Percentiles rank a stretch among this genome's conserved stretches.
phyloP scores from a whole-genome alignment of 305 asterid genomes.

The Plantago rigida region DNA sequence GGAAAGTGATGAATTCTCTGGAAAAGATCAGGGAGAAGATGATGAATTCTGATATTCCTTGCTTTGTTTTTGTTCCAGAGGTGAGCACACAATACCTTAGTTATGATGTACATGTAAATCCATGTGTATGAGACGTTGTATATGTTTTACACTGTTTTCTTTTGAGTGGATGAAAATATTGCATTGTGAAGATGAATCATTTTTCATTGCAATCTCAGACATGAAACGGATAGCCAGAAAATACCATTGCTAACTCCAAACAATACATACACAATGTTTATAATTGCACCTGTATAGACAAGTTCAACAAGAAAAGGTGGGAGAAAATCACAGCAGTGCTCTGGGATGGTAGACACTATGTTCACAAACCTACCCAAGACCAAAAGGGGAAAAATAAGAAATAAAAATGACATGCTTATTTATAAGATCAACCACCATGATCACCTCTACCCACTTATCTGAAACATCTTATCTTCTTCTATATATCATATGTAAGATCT shows the following conservation, averaged over 20 bases:
- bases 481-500: slow-evolving; percentile 31
- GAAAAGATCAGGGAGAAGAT: slow-evolving; percentile 39
- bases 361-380: slow-evolving; percentile 13
- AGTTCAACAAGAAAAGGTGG: not conserved
- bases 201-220: too few species aligned
- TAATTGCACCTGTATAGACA: slow-evolving; percentile 10
- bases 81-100: not conserved
- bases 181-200: not conserved
- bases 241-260: not conserved
- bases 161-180: not conserved
- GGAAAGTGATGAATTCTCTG: slow-evolving; percentile 40
- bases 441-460: slow-evolving; percentile 26
- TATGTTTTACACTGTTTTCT: not conserved
- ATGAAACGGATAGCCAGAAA: too few species aligned
- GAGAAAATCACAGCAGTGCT: slow-evolving; percentile 19
- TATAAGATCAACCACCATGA: slow-evolving; percentile 33
- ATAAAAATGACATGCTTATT: slow-evolving; percentile 22
- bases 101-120: not conserved
- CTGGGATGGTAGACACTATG: slow-evolving; percentile 9
- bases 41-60: slow-evolving; percentile 34
- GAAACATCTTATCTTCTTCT: slow-evolving; percentile 37
- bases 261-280: slow-evolving; percentile 5
- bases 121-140: not conserved
- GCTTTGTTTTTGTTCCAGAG: slow-evolving; percentile 4
- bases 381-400: not conserved